Conservation (phyloP, 169 alveolate genomes). For the Cyclospora cayetanensis region DNA sequence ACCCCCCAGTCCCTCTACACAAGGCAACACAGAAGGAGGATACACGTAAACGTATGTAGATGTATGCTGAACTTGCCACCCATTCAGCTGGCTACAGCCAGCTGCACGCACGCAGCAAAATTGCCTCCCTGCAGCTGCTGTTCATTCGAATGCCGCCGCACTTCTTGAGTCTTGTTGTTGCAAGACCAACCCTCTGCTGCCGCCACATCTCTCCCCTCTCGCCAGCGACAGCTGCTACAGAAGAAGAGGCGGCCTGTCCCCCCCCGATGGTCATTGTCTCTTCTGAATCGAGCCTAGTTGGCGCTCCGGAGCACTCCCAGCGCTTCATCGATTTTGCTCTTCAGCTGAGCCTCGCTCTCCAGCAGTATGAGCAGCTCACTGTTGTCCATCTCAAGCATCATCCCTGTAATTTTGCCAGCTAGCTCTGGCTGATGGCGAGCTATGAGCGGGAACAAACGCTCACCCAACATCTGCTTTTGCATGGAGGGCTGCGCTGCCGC, state of each 20-base stretch:
- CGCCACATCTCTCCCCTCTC: no score
- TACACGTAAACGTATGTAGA: no score
- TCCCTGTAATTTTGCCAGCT: slow-evolving; percentile 95
- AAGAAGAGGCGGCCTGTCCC: neutral
- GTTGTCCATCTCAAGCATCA: slow-evolving; percentile 97
- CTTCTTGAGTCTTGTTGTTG: no score
- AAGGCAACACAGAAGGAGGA: no score
- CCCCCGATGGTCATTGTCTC: neutral
- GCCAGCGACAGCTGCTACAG: no score
- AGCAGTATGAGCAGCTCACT: slow-evolving; percentile 91
- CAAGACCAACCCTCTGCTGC: slow-evolving; percentile 2
- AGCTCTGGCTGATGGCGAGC: slow-evolving; percentile 93
- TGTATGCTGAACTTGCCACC: no score
- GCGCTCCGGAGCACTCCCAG: slow-evolving; percentile 83
- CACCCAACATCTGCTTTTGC: slow-evolving; percentile 97
- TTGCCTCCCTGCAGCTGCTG: no score
- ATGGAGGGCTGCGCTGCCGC: slow-evolving; percentile 85
- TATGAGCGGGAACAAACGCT: slow-evolving; percentile 91
- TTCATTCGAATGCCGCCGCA: no score
- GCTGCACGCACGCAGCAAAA: no score
- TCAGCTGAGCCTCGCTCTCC: slow-evolving; percentile 90
- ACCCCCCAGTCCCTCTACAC: no score
- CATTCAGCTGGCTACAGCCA: no score
- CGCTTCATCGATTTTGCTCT: slow-evolving; percentile 93
- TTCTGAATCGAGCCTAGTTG: neutral